Evolutionary conservation across 2,329 filamentous ascomycete genomes (phyloP).

Genomic region (Beauveria caledonica): DNA sequence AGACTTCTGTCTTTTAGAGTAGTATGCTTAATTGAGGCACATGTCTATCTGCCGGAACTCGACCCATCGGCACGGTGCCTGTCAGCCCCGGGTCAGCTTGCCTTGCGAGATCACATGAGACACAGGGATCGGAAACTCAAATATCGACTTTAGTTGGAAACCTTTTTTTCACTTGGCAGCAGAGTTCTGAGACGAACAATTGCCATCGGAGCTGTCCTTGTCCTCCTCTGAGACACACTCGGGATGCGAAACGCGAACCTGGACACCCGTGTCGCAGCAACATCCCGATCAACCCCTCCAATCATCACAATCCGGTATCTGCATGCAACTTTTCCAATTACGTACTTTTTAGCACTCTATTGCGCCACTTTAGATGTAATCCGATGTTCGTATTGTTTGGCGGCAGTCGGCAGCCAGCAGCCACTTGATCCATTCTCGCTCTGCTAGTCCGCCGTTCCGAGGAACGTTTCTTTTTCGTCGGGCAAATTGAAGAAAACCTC

Average conservation of each 20-base stretch:
- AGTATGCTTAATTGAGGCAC: not conserved
- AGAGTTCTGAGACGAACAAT: not conserved
- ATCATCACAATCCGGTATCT: not conserved
- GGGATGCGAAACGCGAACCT: not conserved
- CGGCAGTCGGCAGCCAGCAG: not conserved
- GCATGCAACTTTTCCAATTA: not conserved
- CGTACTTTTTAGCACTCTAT: not conserved
- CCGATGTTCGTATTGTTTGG: not conserved
- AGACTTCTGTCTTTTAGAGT: no score
- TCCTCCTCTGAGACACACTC: not conserved
- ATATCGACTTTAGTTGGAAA: not conserved
- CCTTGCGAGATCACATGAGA: not conserved
- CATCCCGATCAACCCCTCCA: not conserved
- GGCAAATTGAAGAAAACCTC: not conserved
- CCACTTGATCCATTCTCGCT: not conserved
- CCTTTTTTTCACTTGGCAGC: not conserved
- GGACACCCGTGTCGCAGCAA: constrained; percentile 1
- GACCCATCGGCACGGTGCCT: not conserved
- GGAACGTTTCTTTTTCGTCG: no score
- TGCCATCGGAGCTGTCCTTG: not conserved
- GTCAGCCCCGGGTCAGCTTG: not conserved
- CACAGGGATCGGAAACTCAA: not conserved
- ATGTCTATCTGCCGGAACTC: not conserved
- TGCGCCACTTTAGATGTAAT: not conserved
- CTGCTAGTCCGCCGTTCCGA: no score